phyloP scores from a whole-genome alignment of 805 yeast species.

The Cyberlindnera bimundalis region DNA sequence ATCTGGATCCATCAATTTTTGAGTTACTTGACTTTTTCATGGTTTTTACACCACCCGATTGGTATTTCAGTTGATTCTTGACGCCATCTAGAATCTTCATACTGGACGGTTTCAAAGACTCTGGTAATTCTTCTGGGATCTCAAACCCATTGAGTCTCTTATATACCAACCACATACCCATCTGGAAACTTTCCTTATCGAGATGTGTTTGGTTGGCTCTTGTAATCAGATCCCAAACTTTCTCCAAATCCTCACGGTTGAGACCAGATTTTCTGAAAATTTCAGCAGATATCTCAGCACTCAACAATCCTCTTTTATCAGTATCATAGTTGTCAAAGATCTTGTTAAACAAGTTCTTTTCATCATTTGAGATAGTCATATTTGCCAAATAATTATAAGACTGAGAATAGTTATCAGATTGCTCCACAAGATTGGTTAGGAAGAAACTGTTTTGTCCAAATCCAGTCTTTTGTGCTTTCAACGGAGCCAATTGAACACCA shows the following conservation, averaged over 20 bases:
- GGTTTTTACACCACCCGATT: constrained; percentile 9
- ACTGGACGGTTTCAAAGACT: constrained; percentile 88
- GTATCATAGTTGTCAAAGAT: constrained; percentile 89
- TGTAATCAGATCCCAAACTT: constrained; percentile 88
- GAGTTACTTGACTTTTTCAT: constrained; percentile 28
- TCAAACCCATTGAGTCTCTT: constrained; percentile 84
- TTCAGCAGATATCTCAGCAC: constrained; percentile 82
- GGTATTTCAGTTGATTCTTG: constrained; percentile 45
- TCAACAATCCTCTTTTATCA: constrained; percentile 61
- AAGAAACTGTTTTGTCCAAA: constrained; percentile 40
- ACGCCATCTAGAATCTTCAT: constrained; percentile 70
- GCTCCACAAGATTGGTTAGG: constrained; percentile 58
- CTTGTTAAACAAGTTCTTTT: constrained; percentile 79
- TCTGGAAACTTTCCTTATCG: constrained; percentile 89
- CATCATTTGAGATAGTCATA: constrained; percentile 70
- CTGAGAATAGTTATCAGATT: constrained; percentile 36
- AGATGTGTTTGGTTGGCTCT: constrained; percentile 80
- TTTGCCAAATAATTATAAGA: constrained; percentile 29
- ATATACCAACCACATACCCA: constrained; percentile 95
- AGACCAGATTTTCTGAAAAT: constrained; percentile 91
- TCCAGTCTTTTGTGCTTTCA: constrained; percentile 42
- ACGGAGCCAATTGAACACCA: constrained; percentile 26
- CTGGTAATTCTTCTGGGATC: constrained; percentile 77
- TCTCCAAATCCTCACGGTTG: constrained; percentile 80
- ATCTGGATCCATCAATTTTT: constrained; percentile 40